phyloP scores from a whole-genome alignment of 2,329 filamentous ascomycete genomes.

The Trichophyton verrucosum region DNA sequence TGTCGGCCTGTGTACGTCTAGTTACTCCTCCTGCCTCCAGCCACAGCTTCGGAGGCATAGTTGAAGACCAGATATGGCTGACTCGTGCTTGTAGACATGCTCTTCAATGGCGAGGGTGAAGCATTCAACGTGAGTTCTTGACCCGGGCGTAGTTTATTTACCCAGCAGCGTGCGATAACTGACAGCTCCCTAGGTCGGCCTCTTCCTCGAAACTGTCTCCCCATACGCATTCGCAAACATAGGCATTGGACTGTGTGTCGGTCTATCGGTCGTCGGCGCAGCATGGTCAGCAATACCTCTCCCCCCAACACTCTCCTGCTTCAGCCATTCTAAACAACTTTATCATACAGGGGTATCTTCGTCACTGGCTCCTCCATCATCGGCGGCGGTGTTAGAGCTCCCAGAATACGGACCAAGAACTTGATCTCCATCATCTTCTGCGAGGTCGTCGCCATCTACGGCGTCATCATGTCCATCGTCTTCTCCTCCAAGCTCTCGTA shows the following conservation, averaged over 20 bases:
- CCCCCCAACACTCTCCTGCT: constrained; percentile 7
- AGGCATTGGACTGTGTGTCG: constrained; percentile 89
- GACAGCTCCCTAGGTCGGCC: constrained; percentile 53
- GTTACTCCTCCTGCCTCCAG: not conserved
- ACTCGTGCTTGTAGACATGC: constrained; percentile 59
- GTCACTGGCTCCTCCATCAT: constrained; percentile 96
- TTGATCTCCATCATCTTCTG: constrained; percentile 99
- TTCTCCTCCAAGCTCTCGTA: constrained; percentile 77
- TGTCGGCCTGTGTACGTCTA: constrained; percentile 63
- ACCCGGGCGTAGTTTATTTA: constrained; percentile 5
- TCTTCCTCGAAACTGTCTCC: constrained; percentile 86
- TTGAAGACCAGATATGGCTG: constrained; percentile 7
- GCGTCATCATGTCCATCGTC: constrained; percentile 98
- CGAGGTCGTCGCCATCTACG: constrained; percentile 99
- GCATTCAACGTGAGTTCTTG: constrained; percentile 64
- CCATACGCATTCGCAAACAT: constrained; percentile 87
- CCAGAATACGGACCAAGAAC: constrained; percentile 98
- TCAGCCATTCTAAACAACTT: not conserved
- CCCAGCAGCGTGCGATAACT: not conserved
- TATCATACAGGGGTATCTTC: constrained; percentile 74
- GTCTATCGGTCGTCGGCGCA: constrained; percentile 88
- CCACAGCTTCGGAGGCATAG: constrained; percentile 3
- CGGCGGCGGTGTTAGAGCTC: constrained; percentile 89
- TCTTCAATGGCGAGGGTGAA: constrained; percentile 94
- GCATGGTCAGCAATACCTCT: constrained; percentile 58